phyloP scores from a whole-genome alignment of 495 filamentous ascomycete genomes.

The Staphylotrichum longicolle region DNA sequence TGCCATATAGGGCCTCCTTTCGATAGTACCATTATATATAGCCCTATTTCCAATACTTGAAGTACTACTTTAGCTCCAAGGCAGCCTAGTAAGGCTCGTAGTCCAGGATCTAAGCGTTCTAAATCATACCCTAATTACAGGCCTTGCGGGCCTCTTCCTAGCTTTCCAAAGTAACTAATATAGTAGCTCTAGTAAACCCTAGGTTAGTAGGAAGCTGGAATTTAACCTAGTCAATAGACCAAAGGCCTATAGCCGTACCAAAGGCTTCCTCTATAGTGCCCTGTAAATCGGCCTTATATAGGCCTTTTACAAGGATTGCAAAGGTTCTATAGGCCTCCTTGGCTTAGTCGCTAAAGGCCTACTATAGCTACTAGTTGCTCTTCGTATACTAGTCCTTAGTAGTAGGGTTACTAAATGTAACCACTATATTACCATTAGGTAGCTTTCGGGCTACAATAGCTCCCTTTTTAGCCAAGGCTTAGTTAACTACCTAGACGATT shows the following conservation, averaged over 20 bases:
- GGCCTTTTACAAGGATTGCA: neutral
- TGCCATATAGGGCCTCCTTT: neutral
- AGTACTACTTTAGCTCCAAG: neutral
- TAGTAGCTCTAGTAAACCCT: neutral
- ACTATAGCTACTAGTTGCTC: neutral
- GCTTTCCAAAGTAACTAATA: neutral
- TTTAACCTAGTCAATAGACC: neutral
- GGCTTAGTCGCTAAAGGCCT: neutral
- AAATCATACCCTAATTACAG: neutral
- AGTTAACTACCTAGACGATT: neutral
- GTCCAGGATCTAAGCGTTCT: conserved; percentile 13
- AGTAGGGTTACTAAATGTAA: neutral
- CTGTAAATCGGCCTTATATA: neutral
- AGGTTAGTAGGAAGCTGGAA: neutral
- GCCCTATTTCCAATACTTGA: conserved; percentile 11
- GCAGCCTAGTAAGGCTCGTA: conserved; percentile 9
- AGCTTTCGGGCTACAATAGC: neutral
- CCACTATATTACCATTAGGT: neutral
- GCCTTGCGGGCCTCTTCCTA: neutral
- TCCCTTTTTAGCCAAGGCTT: neutral
- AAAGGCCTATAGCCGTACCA: neutral
- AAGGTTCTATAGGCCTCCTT: neutral
- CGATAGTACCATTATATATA: neutral
- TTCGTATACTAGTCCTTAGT: neutral
- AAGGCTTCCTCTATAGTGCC: neutral